These are phyloP conservation scores for Colletotrichum destructivum DNA, from an alignment of 2,329 filamentous ascomycete genomes.

Conservation along the genomic window DNA sequence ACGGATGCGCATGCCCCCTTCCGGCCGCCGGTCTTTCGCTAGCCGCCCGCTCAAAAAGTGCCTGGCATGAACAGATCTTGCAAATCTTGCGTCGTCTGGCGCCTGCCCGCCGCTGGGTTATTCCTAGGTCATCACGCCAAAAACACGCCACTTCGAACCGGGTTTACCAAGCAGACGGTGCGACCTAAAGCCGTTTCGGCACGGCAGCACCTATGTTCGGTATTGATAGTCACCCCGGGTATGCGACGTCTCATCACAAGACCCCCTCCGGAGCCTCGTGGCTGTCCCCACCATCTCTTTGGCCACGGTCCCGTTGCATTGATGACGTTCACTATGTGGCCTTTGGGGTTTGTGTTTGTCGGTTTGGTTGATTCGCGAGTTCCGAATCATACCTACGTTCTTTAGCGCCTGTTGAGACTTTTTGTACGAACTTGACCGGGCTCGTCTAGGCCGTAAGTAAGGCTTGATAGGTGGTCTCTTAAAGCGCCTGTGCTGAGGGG, in stretches of 20 bases:
- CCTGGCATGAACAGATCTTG: constrained; percentile 9
- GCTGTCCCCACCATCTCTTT: background rate
- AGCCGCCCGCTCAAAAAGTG: constrained; percentile 13
- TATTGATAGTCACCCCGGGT: constrained; percentile 10
- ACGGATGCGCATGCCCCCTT: constrained; percentile 9
- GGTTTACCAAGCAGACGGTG: constrained; percentile 15
- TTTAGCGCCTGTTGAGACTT: background rate
- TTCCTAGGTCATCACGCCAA: constrained; percentile 14
- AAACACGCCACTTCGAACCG: constrained; percentile 22
- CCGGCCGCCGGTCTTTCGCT: background rate
- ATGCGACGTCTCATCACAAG: constrained; percentile 15
- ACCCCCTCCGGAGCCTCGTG: background rate
- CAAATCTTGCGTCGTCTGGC: constrained; percentile 9
- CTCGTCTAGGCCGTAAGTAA: background rate
- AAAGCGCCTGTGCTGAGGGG: too few relatives aligned
- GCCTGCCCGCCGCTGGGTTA: constrained; percentile 28
- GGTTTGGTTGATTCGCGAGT: constrained; percentile 10
- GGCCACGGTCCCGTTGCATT: background rate
- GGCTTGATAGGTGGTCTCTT: background rate
- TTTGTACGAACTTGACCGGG: too few relatives aligned
- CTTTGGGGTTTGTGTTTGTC: constrained; percentile 1
- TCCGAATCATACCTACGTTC: constrained; percentile 5
- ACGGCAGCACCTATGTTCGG: background rate
- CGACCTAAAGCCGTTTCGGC: constrained; percentile 28
- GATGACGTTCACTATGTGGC: constrained; percentile 25